Percentiles rank a stretch among this genome's conserved stretches.
Evolutionary conservation across 2,329 filamentous ascomycete genomes (phyloP).

Genomic region (Fusarium drepaniforme): DNA sequence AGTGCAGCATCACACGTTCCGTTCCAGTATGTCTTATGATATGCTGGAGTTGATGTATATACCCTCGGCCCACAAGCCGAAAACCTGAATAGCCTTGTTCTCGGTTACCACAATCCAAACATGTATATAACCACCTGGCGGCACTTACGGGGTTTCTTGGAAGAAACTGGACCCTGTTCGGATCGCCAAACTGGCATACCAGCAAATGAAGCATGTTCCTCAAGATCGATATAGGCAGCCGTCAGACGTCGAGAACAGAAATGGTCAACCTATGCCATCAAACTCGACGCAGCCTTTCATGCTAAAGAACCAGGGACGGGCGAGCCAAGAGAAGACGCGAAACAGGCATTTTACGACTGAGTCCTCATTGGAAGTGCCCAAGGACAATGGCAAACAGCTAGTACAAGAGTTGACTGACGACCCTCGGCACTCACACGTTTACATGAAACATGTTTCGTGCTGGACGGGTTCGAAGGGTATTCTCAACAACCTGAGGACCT

Average conservation of each 20-base stretch:
- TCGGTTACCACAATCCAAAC: too few species aligned
- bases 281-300: fast-evolving
- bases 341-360: too few species aligned
- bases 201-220: not conserved
- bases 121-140: not conserved
- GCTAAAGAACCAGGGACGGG: not conserved
- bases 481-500: too few species aligned
- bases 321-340: not conserved
- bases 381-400: not conserved
- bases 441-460: not conserved
- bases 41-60: not conserved
- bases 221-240: not conserved
- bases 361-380: not conserved
- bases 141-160: not conserved
- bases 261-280: not conserved
- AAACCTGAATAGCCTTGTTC: not conserved
- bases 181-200: not conserved
- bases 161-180: not conserved
- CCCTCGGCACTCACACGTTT: not conserved
- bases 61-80: not conserved
- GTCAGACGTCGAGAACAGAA: not conserved
- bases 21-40: not conserved
- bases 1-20: not conserved
- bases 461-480: not conserved
- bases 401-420: not conserved